phyloP scores from a whole-genome alignment of 345 rosid species.

The Pugionium cornutum region DNA sequence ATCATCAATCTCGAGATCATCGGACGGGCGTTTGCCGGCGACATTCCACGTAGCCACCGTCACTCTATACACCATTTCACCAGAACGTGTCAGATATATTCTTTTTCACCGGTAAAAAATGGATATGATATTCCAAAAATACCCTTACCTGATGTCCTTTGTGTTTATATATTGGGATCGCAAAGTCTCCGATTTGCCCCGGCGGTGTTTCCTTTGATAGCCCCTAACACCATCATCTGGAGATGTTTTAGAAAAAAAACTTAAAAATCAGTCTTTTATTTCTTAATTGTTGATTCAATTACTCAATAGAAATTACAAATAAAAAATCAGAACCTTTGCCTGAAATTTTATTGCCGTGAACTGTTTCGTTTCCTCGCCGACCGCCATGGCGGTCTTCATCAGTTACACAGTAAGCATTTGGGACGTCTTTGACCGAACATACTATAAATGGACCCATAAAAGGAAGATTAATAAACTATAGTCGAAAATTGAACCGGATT shows the following conservation, averaged over 20 bases:
- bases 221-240: constrained; percentile 55
- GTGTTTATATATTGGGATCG: constrained; percentile 86
- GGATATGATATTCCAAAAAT: neutral
- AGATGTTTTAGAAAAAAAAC: neutral
- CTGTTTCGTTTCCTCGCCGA: constrained; percentile 37
- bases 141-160: constrained; percentile 80
- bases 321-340: constrained; percentile 37
- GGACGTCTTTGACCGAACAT: constrained; percentile 32
- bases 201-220: constrained; percentile 61
- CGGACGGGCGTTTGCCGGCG: constrained; percentile 78
- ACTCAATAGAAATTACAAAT: neutral
- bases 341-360: constrained; percentile 49
- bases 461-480: neutral
- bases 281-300: neutral
- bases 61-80: constrained; percentile 49
- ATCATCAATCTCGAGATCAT: constrained; percentile 76
- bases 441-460: constrained; percentile 25
- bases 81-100: constrained; percentile 6
- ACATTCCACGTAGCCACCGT: constrained; percentile 94
- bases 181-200: constrained; percentile 95
- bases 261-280: neutral
- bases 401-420: constrained; percentile 3
- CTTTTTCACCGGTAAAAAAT: neutral
- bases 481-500: neutral
- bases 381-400: constrained; percentile 26